Conservation (phyloP, 345 rosid genomes). For the Brassica carinata region DNA sequence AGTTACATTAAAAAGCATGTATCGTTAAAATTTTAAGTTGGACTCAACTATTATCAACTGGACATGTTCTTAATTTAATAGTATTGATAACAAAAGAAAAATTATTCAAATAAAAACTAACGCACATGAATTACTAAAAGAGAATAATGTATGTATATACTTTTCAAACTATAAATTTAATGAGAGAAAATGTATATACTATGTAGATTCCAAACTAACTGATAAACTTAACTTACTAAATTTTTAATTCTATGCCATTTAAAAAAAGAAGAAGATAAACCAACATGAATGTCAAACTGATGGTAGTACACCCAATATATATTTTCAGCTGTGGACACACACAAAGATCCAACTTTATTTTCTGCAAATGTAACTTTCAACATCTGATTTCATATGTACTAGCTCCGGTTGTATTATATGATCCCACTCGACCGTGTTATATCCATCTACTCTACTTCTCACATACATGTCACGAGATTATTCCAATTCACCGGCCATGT, state of each 20-base stretch:
- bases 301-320: neutral
- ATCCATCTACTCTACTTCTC: neutral
- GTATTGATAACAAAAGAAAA: too few species aligned
- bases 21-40: too few species aligned
- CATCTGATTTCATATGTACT: neutral
- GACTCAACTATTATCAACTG: too few species aligned
- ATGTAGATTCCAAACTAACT: neutral
- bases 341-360: neutral
- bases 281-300: neutral
- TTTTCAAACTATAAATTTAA: too few species aligned
- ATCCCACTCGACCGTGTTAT: slow-evolving; percentile 43
- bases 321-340: neutral
- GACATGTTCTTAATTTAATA: too few species aligned
- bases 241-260: neutral
- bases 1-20: too few species aligned
- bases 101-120: neutral
- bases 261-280: neutral
- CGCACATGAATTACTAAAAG: too few species aligned
- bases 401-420: slow-evolving; percentile 50
- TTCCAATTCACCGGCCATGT: neutral
- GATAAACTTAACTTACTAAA: neutral
- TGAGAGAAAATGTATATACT: neutral
- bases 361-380: slow-evolving; percentile 36
- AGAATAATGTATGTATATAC: neutral
- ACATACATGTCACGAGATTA: neutral